Evolutionary conservation across 2,329 filamentous ascomycete genomes (phyloP), one percentile per base, ranked within the genome.

Genomic region (Colletotrichum coccodes): DNA sequence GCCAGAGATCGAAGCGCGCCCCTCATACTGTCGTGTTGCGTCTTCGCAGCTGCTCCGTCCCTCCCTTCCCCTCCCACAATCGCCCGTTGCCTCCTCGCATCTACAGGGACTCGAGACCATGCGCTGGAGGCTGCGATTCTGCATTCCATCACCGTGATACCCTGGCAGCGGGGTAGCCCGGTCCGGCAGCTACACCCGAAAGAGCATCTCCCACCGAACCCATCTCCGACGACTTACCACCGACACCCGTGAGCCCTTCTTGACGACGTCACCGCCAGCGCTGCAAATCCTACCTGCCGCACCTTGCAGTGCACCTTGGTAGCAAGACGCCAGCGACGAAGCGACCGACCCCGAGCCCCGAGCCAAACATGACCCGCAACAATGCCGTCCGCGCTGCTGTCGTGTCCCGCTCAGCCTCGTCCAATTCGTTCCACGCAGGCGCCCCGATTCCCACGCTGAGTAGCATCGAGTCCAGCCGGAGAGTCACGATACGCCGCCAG

Each of bases 341-440:
- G 56, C 26, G 32, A 16, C 16, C 60, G 64, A 49, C 52, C 36
- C 30, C 60, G 30, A 60, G n/a, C 50, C 44, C 42, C 23, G 26
- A 44, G 18, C 28, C 34, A 57, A 40, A 18, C 21, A 70, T 70
- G 67, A 50, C 65, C 28, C 57, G 65, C 36, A 61, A 44, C 32
- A 70, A 68, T 28, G n/a, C 50, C 8, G 40, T 36, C 46, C 57
- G 59, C 60, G 64, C 50, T 14, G 49, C 65, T 11, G 69, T 69
- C 5, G 54, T 40, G 9, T 58, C 69, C 6, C 71, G 68, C 34
- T 71, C 72, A 26, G 60, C 66, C 60, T 83, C 84, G 2, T 79
- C 82, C 0, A 84, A 83, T 34, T 87, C 85, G 1, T 86, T 87
- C 73, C 84, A 87, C 72, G 85, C 85, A 49, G 85, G 85, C 70